A percentile compares a stretch with the other conserved stretches of the same genome.
phyloP scores from a whole-genome alignment of 441 rosid species.

The Populus hybrid region DNA sequence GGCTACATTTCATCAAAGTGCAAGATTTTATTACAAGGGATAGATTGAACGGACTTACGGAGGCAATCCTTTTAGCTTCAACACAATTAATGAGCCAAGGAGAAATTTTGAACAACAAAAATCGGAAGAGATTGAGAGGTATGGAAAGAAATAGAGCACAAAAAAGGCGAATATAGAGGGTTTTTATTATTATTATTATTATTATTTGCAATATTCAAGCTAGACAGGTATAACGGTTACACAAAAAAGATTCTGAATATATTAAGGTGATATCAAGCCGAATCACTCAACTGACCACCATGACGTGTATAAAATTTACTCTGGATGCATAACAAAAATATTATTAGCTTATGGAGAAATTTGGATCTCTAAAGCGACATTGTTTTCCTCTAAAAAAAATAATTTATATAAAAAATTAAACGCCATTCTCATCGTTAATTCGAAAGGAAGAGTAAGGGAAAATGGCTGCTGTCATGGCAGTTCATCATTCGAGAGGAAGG shows the following conservation, averaged over 20 bases:
- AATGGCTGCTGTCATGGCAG: too few relatives aligned
- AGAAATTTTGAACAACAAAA: not conserved
- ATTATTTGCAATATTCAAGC: not conserved
- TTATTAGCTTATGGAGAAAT: too few relatives aligned
- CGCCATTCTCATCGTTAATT: too few relatives aligned
- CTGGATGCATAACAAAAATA: too few relatives aligned
- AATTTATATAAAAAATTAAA: too few relatives aligned
- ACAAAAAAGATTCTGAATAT: not conserved
- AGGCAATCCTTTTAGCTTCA: not conserved
- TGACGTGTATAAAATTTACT: too few relatives aligned
- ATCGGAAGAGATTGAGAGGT: not conserved
- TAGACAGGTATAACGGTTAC: not conserved
- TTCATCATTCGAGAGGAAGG: not conserved
- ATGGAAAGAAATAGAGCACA: not conserved
- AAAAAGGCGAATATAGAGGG: not conserved
- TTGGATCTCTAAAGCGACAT: too few relatives aligned
- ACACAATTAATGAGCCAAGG: not conserved
- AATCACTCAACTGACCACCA: too few relatives aligned
- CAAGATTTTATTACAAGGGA: too few relatives aligned
- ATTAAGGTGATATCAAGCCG: not conserved
- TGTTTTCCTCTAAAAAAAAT: too few relatives aligned
- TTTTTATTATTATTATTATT: too few relatives aligned
- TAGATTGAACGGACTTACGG: not conserved
- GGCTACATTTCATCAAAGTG: not conserved
- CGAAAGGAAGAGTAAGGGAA: too few relatives aligned